Evolutionary conservation across 768 basidiomycete genomes (phyloP), one percentile per base, ranked within the genome.

Genomic region (Kwoniella dejecticola): DNA sequence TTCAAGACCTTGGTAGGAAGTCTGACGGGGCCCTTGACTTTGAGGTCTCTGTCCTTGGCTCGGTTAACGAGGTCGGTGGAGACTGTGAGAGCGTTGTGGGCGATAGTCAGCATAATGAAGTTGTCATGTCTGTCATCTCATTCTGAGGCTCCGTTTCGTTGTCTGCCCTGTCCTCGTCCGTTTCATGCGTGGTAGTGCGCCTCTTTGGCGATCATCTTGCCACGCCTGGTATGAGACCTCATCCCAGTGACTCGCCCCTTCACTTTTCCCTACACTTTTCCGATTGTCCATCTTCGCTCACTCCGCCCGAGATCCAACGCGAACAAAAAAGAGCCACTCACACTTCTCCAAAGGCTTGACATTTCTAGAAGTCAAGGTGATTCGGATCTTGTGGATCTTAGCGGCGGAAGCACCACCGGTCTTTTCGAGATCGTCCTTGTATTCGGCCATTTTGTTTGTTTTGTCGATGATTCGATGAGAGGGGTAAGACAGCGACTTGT

Each of bases 301-400:
- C n/a, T n/a, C n/a, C n/a, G n/a, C n/a, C n/a, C n/a, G n/a, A n/a
- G n/a, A n/a, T n/a, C 29, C 5, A 57, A 13, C 38, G 19, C 40
- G 57, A 4, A 53, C 42, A n/a, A n/a, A n/a, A n/a, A n/a, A n/a
- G n/a, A n/a, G n/a, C 36, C 24, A 81, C 84, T 63, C 67, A 97
- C 95, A 97, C 83, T 97, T 99, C 84, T 99, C 96, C 76, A 99
- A 83, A 85, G 93, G 95, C 84, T 85, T 88, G 82, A 98, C 91
- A 81, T 97, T 97, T 83, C 90, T 89, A 83, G 90, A 91, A 69
- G 96, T 98, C 80, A 99, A 84, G 68, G 96, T 98, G 84, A 99
- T 99, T 68, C 96, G 84, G 81, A 98, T 98, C 86, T 97, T 97
- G 87, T 98, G 95, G 80, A 91, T 86, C 82, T 97, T 94, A 79